Conservation (phyloP, 768 basidiomycete genomes). For the Xanthoconium stramineum region DNA sequence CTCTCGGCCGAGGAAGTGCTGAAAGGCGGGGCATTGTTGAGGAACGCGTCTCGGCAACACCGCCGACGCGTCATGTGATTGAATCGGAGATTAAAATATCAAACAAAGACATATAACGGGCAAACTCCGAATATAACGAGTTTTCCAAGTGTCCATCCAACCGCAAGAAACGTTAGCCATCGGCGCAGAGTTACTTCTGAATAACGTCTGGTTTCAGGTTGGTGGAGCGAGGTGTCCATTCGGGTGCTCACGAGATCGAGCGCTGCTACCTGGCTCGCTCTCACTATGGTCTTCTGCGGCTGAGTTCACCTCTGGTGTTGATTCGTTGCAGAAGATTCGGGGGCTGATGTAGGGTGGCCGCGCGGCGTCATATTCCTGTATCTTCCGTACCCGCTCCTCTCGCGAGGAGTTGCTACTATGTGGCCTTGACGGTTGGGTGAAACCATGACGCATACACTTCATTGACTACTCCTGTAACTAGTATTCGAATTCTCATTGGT, state of each 20-base stretch:
- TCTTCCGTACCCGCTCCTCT: slow-evolving; percentile 58
- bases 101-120: slow-evolving; percentile 27
- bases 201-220: slow-evolving; percentile 68
- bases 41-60: slow-evolving; percentile 11
- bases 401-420: slow-evolving; percentile 40
- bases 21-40: slow-evolving; percentile 45
- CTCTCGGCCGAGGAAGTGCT: slow-evolving; percentile 47
- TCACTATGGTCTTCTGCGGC: slow-evolving; percentile 30
- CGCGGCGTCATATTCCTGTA: slow-evolving; percentile 81
- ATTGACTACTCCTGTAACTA: neutral
- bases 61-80: slow-evolving; percentile 12
- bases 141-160: slow-evolving; percentile 62
- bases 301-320: slow-evolving; percentile 56
- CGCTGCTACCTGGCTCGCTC: slow-evolving; percentile 36
- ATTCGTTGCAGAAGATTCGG: slow-evolving; percentile 40
- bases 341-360: slow-evolving; percentile 42
- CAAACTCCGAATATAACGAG: slow-evolving; percentile 20
- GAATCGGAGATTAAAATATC: slow-evolving; percentile 25
- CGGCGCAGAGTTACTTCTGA: slow-evolving; percentile 42
- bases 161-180: slow-evolving; percentile 61
- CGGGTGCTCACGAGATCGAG: slow-evolving; percentile 52
- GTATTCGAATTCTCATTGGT: neutral
- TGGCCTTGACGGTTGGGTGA: slow-evolving; percentile 78
- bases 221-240: slow-evolving; percentile 69
- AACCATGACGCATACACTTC: slow-evolving; percentile 73